Evolutionary conservation across 2,329 filamentous ascomycete genomes (phyloP).

Genomic region (Talaromyces albobiverticillius): DNA sequence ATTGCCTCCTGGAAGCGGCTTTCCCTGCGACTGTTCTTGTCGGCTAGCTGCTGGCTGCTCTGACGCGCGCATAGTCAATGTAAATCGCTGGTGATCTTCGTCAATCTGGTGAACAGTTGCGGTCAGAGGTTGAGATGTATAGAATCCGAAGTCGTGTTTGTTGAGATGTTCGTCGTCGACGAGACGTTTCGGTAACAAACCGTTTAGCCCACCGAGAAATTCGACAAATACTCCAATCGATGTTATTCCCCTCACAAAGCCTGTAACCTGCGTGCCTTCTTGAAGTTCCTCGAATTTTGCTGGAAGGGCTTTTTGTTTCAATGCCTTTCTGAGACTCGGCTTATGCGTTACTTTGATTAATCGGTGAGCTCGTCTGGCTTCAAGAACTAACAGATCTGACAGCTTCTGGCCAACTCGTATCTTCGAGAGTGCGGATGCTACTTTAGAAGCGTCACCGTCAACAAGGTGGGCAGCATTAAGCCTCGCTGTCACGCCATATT

Average conservation of each 20-base stretch:
- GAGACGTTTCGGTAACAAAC: constrained; percentile 75
- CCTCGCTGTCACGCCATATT: constrained; percentile 71
- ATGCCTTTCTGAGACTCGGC: constrained; percentile 73
- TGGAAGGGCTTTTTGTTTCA: constrained; percentile 70
- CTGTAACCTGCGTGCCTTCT: constrained; percentile 66
- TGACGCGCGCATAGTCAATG: constrained; percentile 56
- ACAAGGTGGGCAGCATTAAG: constrained; percentile 76
- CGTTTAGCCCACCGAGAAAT: constrained; percentile 74
- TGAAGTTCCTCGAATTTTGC: constrained; percentile 68
- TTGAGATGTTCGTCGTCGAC: constrained; percentile 67
- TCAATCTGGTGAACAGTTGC: constrained; percentile 73
- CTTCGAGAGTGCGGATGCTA: constrained; percentile 71
- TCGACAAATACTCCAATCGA: constrained; percentile 81
- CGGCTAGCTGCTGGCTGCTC: constrained; percentile 50
- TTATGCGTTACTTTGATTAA: constrained; percentile 79
- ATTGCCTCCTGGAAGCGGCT: constrained; percentile 18
- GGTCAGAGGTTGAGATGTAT: constrained; percentile 70
- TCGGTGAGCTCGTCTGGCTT: constrained; percentile 75
- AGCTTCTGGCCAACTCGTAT: constrained; percentile 82
- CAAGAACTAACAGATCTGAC: constrained; percentile 77
- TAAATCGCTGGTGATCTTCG: constrained; percentile 65
- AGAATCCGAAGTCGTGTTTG: constrained; percentile 73
- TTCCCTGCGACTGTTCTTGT: constrained; percentile 19
- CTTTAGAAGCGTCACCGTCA: constrained; percentile 79
- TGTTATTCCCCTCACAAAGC: constrained; percentile 84